A percentile compares a stretch with the other conserved stretches of the same genome.
Conservation (phyloP, 768 basidiomycete species). For the Phlebiopsis flavidoalba region DNA sequence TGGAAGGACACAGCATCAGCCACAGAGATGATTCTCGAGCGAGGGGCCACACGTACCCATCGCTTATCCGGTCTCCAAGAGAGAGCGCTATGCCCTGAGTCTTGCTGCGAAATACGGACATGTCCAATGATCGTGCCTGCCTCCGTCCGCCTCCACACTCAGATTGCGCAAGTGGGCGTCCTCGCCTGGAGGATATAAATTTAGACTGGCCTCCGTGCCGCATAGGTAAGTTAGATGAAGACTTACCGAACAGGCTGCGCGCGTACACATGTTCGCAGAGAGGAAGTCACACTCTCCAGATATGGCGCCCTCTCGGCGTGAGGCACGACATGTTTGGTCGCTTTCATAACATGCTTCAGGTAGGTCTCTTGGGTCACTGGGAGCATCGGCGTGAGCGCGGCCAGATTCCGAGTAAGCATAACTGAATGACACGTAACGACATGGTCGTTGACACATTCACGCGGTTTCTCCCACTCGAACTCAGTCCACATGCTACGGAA, state of each 20-base stretch:
- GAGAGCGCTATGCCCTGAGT: constrained; percentile 96
- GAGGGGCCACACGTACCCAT: constrained; percentile 36
- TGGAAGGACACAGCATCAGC: constrained; percentile 17
- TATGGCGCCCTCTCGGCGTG: constrained; percentile 79
- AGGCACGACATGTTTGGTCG: constrained; percentile 97
- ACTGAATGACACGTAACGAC: constrained; percentile 50
- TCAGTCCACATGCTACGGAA: constrained; percentile 99
- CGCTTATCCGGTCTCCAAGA: constrained; percentile 85
- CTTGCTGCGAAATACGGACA: constrained; percentile 93
- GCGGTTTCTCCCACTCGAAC: constrained; percentile 99
- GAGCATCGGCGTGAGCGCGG: background rate
- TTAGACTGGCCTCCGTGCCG: background rate
- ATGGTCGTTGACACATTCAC: constrained; percentile 88
- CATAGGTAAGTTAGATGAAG: background rate
- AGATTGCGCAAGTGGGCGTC: constrained; percentile 96
- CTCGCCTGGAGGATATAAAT: constrained; percentile 53
- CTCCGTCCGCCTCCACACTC: constrained; percentile 84
- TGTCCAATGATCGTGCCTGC: constrained; percentile 82
- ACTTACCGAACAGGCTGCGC: constrained; percentile 84
- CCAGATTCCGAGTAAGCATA: constrained; percentile 4
- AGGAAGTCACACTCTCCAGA: constrained; percentile 97
- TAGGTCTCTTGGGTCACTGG: constrained; percentile 83
- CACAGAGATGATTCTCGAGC: background rate
- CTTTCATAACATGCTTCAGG: constrained; percentile 91
- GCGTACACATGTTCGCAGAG: constrained; percentile 97